These are phyloP conservation scores for Adenanthera pavonina DNA, from an alignment of 306 rosid genomes.

Conservation along the genomic window DNA sequence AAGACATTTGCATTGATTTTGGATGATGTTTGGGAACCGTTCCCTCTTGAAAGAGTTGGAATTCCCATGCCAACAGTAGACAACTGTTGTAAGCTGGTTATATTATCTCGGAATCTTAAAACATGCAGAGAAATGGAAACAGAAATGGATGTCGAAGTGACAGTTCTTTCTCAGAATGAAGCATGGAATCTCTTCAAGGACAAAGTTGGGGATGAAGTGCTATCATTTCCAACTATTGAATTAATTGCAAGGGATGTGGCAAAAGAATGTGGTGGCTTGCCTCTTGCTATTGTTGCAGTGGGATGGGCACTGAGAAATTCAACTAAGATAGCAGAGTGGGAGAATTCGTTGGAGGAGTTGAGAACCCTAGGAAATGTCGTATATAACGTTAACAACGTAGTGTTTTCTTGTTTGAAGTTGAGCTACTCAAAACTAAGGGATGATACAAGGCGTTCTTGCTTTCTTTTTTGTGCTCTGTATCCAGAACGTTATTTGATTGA, in stretches of 20 bases:
- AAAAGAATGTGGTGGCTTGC: not conserved
- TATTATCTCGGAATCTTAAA: slow-evolving; percentile 15
- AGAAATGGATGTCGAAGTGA: slow-evolving; percentile 17
- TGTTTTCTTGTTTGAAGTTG: slow-evolving; percentile 20
- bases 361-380: slow-evolving; percentile 11
- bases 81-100: slow-evolving; percentile 20
- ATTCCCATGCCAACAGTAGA: slow-evolving; percentile 33
- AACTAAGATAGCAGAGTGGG: slow-evolving; percentile 27
- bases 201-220: slow-evolving; percentile 15
- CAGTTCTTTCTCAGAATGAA: slow-evolving; percentile 7
- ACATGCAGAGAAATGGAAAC: slow-evolving; percentile 36
- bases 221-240: not conserved
- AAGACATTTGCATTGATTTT: slow-evolving; percentile 9
- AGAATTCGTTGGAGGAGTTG: slow-evolving; percentile 28
- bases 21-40: slow-evolving; percentile 35
- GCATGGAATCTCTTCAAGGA: slow-evolving; percentile 31
- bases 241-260: not conserved
- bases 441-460: slow-evolving; percentile 27
- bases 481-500: slow-evolving; percentile 27
- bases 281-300: slow-evolving; percentile 3
- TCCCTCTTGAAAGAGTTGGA: slow-evolving; percentile 30
- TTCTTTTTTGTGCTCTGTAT: slow-evolving; percentile 36
- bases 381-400: slow-evolving; percentile 24
- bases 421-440: slow-evolving; percentile 35
- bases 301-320: slow-evolving; percentile 38